Evolutionary conservation across 352 stramenopile species (phyloP).

Genomic region (Thalassiosira mediterranea): DNA sequence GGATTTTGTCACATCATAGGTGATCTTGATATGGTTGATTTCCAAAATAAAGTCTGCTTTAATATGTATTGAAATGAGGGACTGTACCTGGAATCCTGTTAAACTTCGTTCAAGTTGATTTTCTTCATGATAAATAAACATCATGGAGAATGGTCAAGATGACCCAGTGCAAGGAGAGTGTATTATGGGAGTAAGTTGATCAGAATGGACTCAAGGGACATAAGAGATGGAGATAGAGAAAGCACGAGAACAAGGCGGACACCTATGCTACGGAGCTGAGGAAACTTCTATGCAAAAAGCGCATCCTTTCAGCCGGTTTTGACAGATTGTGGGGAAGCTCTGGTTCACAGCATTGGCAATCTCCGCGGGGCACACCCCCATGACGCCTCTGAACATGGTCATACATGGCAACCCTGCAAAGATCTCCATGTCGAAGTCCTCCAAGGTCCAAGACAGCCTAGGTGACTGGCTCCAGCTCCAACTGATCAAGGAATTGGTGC

Average conservation of each 20-base stretch:
- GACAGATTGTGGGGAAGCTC: slow-evolving; percentile 8
- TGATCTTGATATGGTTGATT: too few relatives aligned
- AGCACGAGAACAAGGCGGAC: slow-evolving; percentile 10
- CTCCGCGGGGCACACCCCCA: slow-evolving; percentile 2
- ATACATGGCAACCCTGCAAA: slow-evolving; percentile 2
- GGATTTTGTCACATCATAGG: too few relatives aligned
- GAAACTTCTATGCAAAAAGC: neutral
- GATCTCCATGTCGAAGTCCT: neutral
- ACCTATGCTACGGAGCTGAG: neutral
- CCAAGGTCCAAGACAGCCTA: slow-evolving; percentile 17
- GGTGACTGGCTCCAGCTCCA: slow-evolving; percentile 30
- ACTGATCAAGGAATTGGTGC: slow-evolving; percentile 17
- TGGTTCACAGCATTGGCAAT: slow-evolving; percentile 7
- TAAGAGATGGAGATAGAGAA: too few relatives aligned
- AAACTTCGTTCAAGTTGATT: too few relatives aligned
- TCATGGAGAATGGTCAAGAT: too few relatives aligned
- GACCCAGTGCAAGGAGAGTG: too few relatives aligned
- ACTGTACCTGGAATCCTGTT: too few relatives aligned
- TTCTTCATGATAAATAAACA: too few relatives aligned
- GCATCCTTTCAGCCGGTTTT: neutral
- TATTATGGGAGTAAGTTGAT: too few relatives aligned
- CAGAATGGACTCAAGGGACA: too few relatives aligned
- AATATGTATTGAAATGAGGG: too few relatives aligned
- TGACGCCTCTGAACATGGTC: slow-evolving; percentile 10
- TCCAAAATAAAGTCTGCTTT: too few relatives aligned